phyloP scores from a whole-genome alignment of 495 filamentous ascomycete genomes.

The Haplographium delicatum region DNA sequence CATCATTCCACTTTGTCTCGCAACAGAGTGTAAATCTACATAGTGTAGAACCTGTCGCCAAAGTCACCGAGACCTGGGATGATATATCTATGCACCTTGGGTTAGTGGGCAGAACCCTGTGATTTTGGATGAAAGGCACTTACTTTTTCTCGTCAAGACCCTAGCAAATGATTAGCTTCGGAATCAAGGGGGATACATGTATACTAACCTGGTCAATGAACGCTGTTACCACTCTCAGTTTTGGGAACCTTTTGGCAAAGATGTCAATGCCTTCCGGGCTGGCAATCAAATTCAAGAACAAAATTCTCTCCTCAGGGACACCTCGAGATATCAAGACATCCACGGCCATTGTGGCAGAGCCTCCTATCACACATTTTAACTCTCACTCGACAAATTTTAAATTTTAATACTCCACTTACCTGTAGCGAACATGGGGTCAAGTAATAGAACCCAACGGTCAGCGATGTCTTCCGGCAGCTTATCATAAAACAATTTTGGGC shows the following conservation, averaged over 20 bases:
- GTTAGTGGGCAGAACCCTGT: conserved; percentile 24
- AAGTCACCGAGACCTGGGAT: conserved; percentile 94
- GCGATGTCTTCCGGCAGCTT: conserved; percentile 94
- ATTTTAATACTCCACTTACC: conserved; percentile 45
- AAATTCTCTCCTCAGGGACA: conserved; percentile 89
- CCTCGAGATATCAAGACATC: conserved; percentile 83
- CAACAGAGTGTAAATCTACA: no score
- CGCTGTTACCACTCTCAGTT: conserved; percentile 87
- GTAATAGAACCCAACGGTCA: conserved; percentile 85
- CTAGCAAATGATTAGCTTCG: conserved; percentile 30
- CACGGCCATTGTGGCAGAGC: conserved; percentile 93
- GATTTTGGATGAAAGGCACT: conserved; percentile 24
- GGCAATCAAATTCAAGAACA: conserved; percentile 94
- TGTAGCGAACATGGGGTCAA: conserved; percentile 98
- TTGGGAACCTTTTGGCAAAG: conserved; percentile 90
- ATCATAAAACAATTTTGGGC: conserved; percentile 92
- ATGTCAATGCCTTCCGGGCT: conserved; percentile 86
- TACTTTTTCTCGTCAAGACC: conserved; percentile 97
- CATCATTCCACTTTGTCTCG: no score
- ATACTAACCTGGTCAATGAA: conserved; percentile 69
- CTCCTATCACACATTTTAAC: conserved; percentile 48
- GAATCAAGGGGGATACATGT: background rate
- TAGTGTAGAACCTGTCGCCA: conserved; percentile 92
- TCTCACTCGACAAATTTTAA: background rate
- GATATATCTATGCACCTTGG: conserved; percentile 70